Base-by-base conservation (phyloP, 129 eudicot genomes). In the Artemisia tridentata region DNA sequence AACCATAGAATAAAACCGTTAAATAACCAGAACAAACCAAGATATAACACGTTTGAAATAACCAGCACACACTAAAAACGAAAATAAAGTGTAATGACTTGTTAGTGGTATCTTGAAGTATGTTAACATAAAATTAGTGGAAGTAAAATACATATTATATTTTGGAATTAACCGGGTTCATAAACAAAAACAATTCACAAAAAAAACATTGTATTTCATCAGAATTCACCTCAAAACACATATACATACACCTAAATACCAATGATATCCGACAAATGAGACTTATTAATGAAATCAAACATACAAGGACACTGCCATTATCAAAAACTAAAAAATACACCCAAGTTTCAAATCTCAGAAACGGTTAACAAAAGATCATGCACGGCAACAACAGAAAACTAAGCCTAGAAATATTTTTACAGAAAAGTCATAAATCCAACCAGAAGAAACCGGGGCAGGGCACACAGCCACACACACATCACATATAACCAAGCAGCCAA, bases 391-490 rank as follows among this genome's bases (percentile, higher is more conserved):
- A 7, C 45, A 7, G 45, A 38, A 38, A 7, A 7, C 45, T 2
- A 38, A 38, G 45, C 45, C 45, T 38, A 7, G 45, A 38, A 38
- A 38, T 11, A 38, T 0, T 53, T 10, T 25, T 13, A 74, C 49
- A 65, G 47, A 53, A 65, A 43, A 53, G 43, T 14, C 58, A 53
- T 54, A 41, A 38, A 63, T 3, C 25, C 54, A 29, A 49, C 14
- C 27, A 25, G 19, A 17, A 46, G 21, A 59, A 61, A 59, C 11
- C 17, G 53, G 54, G 0, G 10, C 7, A 67, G 20, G 53, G 45
- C 27, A 68, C 72, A n/a, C n/a, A n/a, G n/a, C n/a, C n/a, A 23
- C 2, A 68, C 49, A 52, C 19, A 50, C 10, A 27, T 38, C 70
- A 73, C 50, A 19, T 23, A 21, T 0, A 7, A 17, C 45, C 11